phyloP scores from a whole-genome alignment of 306 rosid genomes.

The Castanospermum australe region DNA sequence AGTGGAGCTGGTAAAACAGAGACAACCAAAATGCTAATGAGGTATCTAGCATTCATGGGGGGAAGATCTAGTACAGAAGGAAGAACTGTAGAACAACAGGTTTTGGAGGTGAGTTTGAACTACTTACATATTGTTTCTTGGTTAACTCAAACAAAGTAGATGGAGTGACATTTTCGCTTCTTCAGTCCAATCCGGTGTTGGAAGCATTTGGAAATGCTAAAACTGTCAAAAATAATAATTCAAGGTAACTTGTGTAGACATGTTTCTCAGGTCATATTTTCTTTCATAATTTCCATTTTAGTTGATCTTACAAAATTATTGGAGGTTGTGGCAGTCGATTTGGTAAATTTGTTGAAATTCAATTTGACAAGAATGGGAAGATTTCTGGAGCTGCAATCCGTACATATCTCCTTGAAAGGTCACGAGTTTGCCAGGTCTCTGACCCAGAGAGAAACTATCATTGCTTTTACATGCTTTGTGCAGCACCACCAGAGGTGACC shows the following conservation, averaged over 20 bases:
- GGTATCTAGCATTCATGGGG: slow-evolving; percentile 89
- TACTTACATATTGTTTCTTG: neutral
- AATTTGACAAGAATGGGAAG: slow-evolving; percentile 81
- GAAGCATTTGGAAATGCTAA: slow-evolving; percentile 95
- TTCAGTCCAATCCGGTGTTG: slow-evolving; percentile 87
- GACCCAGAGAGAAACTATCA: slow-evolving; percentile 94
- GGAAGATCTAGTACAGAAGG: slow-evolving; percentile 84
- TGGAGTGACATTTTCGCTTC: slow-evolving; percentile 36
- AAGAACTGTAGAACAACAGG: slow-evolving; percentile 85
- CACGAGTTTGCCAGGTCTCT: slow-evolving; percentile 84
- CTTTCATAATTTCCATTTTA: neutral
- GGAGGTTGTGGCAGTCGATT: slow-evolving; percentile 67
- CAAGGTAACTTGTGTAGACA: slow-evolving; percentile 54
- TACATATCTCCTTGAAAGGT: slow-evolving; percentile 85
- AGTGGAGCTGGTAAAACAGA: slow-evolving; percentile 95
- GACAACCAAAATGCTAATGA: slow-evolving; percentile 90
- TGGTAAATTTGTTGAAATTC: slow-evolving; percentile 89
- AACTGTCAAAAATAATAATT: slow-evolving; percentile 86
- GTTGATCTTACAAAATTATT: slow-evolving; percentile 24
- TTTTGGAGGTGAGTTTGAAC: slow-evolving; percentile 74
- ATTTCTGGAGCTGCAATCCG: slow-evolving; percentile 93
- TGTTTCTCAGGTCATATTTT: slow-evolving; percentile 3
- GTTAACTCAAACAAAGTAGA: neutral
- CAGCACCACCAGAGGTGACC: slow-evolving; percentile 84
- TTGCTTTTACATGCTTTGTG: slow-evolving; percentile 92